Conservation (phyloP, 1,284 basidiomycete species). For the Schizopora paradoxa region DNA sequence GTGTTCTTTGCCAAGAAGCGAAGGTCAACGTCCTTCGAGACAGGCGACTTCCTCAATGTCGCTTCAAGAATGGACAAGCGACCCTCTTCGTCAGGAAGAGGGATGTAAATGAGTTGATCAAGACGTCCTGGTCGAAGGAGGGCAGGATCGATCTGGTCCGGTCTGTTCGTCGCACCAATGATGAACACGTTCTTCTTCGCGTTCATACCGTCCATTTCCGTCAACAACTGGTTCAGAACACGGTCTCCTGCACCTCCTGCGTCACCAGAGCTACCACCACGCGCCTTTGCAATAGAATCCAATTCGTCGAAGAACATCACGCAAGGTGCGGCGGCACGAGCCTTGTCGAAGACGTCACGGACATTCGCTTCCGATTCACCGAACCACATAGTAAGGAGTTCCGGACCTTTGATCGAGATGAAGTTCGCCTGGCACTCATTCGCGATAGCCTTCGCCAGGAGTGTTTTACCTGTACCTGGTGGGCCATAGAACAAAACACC, state of each 20-base stretch:
- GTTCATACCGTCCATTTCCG: conserved; percentile 99
- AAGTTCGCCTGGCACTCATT: conserved; percentile 99
- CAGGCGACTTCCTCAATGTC: conserved; percentile 87
- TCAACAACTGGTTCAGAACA: conserved; percentile 95
- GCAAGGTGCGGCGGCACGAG: conserved; percentile 96
- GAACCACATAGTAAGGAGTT: conserved; percentile 99
- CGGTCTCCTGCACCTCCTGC: conserved; percentile 95
- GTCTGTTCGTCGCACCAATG: conserved; percentile 97
- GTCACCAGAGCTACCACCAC: conserved; percentile 81
- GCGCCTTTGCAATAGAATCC: conserved; percentile 96
- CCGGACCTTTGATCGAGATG: conserved; percentile 95
- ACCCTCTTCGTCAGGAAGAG: conserved; percentile 88
- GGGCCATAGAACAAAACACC: conserved; percentile 98
- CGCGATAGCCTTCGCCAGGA: conserved; percentile 95
- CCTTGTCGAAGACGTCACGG: conserved; percentile 99
- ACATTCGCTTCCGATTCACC: conserved; percentile 99
- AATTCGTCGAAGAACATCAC: conserved; percentile 99
- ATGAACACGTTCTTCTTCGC: conserved; percentile 99
- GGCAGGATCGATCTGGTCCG: conserved; percentile 98
- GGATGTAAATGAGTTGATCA: conserved; percentile 92
- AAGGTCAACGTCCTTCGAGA: conserved; percentile 85
- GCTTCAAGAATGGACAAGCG: conserved; percentile 91
- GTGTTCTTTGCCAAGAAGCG: conserved; percentile 88
- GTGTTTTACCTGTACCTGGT: conserved; percentile 94
- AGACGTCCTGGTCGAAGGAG: conserved; percentile 98